Evolutionary conservation across 306 rosid genomes (phyloP).

Genomic region (Quercus robur): DNA sequence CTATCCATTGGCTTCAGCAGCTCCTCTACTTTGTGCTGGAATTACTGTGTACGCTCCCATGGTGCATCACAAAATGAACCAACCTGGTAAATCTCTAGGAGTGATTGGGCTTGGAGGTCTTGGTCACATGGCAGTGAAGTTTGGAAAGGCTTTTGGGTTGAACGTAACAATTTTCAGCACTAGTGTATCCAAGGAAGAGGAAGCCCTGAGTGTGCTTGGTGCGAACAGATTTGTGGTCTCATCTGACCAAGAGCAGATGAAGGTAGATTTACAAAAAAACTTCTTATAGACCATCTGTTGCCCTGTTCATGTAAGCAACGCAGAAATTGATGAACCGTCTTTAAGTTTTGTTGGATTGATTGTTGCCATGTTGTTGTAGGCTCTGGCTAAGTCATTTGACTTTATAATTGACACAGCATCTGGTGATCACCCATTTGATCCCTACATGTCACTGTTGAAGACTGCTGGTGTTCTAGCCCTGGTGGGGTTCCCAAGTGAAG

Average conservation of each 20-base stretch:
- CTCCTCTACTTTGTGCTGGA: conserved; percentile 95
- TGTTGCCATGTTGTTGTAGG: conserved; percentile 36
- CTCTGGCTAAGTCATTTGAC: conserved; percentile 60
- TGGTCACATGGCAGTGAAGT: conserved; percentile 89
- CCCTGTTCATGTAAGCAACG: not conserved
- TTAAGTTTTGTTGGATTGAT: conserved; percentile 6
- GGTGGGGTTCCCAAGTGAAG: conserved; percentile 76
- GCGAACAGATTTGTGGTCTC: conserved; percentile 76
- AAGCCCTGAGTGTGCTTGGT: conserved; percentile 66
- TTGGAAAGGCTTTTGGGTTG: conserved; percentile 79
- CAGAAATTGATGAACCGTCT: not conserved
- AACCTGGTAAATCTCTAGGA: conserved; percentile 85
- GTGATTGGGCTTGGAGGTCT: conserved; percentile 95
- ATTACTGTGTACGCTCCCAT: conserved; percentile 83
- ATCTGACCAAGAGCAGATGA: conserved; percentile 67
- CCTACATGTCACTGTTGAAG: conserved; percentile 73
- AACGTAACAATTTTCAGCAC: conserved; percentile 76
- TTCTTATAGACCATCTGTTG: conserved; percentile 10
- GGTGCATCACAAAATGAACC: conserved; percentile 84
- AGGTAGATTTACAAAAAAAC: conserved; percentile 29
- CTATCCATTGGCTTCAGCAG: conserved; percentile 83
- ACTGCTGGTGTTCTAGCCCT: conserved; percentile 51
- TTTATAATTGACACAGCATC: conserved; percentile 79
- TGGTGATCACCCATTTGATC: conserved; percentile 86
- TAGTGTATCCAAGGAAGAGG: conserved; percentile 76